phyloP scores from a whole-genome alignment of 164 flowering plant species.

The Magnolia changhungtana region DNA sequence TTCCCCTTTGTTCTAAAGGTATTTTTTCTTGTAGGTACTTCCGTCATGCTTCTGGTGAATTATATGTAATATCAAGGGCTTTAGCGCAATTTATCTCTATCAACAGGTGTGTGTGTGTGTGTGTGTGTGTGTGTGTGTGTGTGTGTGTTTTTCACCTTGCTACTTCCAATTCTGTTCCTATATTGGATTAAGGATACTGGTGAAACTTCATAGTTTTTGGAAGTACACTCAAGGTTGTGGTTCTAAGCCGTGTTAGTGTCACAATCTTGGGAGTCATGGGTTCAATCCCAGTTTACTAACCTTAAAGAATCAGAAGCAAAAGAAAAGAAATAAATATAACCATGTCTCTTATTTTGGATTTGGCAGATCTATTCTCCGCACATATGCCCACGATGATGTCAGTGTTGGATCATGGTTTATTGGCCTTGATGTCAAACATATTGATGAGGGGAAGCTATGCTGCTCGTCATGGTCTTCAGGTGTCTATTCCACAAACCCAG shows the following conservation, averaged over 20 bases:
- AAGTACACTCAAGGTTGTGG: not conserved
- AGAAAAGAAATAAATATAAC: not conserved
- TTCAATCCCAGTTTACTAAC: not conserved
- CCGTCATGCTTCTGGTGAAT: constrained; percentile 92
- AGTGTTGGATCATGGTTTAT: constrained; percentile 93
- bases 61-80: constrained; percentile 78
- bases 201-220: not conserved
- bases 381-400: constrained; percentile 95
- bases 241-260: not conserved
- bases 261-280: not conserved
- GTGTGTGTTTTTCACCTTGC: not conserved
- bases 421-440: constrained; percentile 77
- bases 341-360: not conserved
- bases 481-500: constrained; percentile 17
- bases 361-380: constrained; percentile 65
- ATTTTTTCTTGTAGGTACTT: constrained; percentile 58
- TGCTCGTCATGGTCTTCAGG: constrained; percentile 89
- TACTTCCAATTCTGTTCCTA: not conserved
- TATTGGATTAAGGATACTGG: not conserved
- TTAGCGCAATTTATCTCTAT: constrained; percentile 83
- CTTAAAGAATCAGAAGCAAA: not conserved
- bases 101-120: constrained; percentile 48
- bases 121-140: constrained; percentile 30
- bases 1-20: not conserved
- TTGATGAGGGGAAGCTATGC: constrained; percentile 82